Percentiles rank a stretch among this genome's conserved stretches.
These are phyloP conservation scores for Phylloporus sp. DNA, from an alignment of 768 basidiomycete species.

Conservation along the genomic window DNA sequence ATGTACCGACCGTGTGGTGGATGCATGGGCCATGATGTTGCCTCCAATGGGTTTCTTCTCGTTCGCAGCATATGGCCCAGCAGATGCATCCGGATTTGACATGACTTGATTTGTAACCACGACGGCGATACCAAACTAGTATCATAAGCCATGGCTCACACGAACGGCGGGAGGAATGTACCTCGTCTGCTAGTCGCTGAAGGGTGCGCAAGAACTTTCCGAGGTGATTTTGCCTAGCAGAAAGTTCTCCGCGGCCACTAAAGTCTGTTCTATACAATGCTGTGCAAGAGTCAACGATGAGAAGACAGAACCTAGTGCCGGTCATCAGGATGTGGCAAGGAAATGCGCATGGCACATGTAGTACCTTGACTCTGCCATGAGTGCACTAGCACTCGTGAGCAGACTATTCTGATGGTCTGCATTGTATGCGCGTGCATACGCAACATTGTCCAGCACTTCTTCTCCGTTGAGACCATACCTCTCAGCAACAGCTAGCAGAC, in stretches of 20 bases:
- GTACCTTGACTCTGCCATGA: constrained; percentile 98
- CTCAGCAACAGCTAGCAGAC: constrained; percentile 91
- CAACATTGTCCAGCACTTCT: constrained; percentile 97
- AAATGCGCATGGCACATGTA: constrained; percentile 26
- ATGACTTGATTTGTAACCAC: constrained; percentile 98
- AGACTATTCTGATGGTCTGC: constrained; percentile 94
- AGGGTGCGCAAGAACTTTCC: constrained; percentile 93
- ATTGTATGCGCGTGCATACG: constrained; percentile 97
- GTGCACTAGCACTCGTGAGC: constrained; percentile 88
- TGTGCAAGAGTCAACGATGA: constrained; percentile 96
- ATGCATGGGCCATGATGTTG: constrained; percentile 99
- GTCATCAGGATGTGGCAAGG: constrained; percentile 5
- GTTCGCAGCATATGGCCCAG: constrained; percentile 82
- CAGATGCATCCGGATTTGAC: constrained; percentile 95
- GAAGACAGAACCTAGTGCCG: constrained; percentile 76
- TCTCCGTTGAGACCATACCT: constrained; percentile 96
- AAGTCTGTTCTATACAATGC: constrained; percentile 95
- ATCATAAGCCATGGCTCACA: neutral
- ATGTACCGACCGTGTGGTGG: constrained; percentile 77
- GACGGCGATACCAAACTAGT: constrained; percentile 93
- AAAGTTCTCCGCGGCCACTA: constrained; percentile 91
- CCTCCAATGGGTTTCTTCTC: constrained; percentile 99
- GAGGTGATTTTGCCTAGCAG: constrained; percentile 91
- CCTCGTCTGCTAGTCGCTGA: constrained; percentile 94
- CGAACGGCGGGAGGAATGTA: constrained; percentile 33